phyloP scores from a whole-genome alignment of 257 asterid genomes.

The Scutellaria galericulata region DNA sequence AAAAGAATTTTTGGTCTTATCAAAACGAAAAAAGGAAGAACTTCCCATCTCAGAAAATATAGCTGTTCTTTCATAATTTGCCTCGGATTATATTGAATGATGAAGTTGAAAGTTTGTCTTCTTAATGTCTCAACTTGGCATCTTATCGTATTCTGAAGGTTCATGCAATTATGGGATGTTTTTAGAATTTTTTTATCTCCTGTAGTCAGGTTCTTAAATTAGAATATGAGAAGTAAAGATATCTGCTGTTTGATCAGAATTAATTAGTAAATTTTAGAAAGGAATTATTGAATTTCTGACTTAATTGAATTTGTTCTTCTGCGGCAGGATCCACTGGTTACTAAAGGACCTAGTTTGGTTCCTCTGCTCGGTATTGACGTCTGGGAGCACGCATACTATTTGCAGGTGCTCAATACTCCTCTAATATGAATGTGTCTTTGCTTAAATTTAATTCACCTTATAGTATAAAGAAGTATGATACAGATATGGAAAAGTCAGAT shows the following conservation, averaged over 20 bases:
- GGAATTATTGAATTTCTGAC: conserved; percentile 1
- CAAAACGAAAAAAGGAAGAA: too few relatives aligned
- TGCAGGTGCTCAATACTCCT: conserved; percentile 54
- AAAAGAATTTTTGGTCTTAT: neutral
- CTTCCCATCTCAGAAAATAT: neutral
- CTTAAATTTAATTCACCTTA: conserved; percentile 10
- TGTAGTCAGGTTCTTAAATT: neutral
- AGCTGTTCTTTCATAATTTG: neutral
- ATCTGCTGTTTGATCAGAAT: neutral
- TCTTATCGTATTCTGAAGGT: neutral
- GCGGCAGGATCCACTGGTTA: conserved; percentile 78
- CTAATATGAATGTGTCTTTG: neutral
- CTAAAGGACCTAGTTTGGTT: conserved; percentile 68
- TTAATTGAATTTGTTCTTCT: conserved; percentile 9
- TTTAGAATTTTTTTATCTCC: neutral
- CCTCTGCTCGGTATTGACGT: conserved; percentile 84
- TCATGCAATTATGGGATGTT: conserved; percentile 4
- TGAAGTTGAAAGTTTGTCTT: conserved; percentile 4
- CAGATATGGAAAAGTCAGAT: neutral
- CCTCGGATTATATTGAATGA: neutral
- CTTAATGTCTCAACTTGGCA: conserved; percentile 17
- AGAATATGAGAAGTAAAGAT: conserved; percentile 9
- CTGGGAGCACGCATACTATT: conserved; percentile 92
- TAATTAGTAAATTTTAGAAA: neutral
- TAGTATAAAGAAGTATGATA: neutral